Evolutionary conservation across 2,329 filamentous ascomycete genomes (phyloP).

Genomic region (Exophiala calicioides): DNA sequence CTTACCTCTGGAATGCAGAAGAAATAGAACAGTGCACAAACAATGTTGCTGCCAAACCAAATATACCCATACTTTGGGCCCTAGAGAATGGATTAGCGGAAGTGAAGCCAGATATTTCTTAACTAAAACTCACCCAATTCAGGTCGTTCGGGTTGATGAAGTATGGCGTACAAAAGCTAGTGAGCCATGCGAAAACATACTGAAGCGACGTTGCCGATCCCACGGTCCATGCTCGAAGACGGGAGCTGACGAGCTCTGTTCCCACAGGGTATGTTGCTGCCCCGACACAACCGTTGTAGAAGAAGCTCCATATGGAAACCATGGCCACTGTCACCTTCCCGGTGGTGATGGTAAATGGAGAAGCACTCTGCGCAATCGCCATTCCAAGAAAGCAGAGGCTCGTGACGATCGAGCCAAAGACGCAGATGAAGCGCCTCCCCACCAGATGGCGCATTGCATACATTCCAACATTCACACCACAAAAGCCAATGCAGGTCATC

Average conservation of each 20-base stretch:
- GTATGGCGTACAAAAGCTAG: constrained; percentile 41
- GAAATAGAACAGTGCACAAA: constrained; percentile 8
- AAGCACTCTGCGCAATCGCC: constrained; percentile 41
- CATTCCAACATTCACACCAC: constrained; percentile 53
- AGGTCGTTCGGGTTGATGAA: constrained; percentile 43
- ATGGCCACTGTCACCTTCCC: constrained; percentile 37
- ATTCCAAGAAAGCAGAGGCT: constrained; percentile 49
- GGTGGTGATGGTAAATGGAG: constrained; percentile 21
- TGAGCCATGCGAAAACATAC: constrained; percentile 40
- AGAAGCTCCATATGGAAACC: constrained; percentile 40
- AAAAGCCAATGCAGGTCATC: constrained; percentile 52
- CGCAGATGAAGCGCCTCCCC: constrained; percentile 51
- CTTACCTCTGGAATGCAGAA: constrained; percentile 12
- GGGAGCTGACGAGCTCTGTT: constrained; percentile 33
- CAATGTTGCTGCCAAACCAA: constrained; percentile 9
- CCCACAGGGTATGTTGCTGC: constrained; percentile 37
- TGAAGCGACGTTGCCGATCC: constrained; percentile 38
- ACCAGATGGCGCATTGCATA: constrained; percentile 51
- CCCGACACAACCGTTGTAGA: constrained; percentile 39
- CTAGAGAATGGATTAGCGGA: neutral
- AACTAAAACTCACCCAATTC: constrained; percentile 35
- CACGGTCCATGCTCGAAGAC: constrained; percentile 40
- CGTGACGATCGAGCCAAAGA: constrained; percentile 48
- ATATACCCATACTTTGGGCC: constrained; percentile 8
- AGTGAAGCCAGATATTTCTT: neutral